Evolutionary conservation across 257 asterid species (phyloP).

Genomic region (Nicotiana noctiflora): DNA sequence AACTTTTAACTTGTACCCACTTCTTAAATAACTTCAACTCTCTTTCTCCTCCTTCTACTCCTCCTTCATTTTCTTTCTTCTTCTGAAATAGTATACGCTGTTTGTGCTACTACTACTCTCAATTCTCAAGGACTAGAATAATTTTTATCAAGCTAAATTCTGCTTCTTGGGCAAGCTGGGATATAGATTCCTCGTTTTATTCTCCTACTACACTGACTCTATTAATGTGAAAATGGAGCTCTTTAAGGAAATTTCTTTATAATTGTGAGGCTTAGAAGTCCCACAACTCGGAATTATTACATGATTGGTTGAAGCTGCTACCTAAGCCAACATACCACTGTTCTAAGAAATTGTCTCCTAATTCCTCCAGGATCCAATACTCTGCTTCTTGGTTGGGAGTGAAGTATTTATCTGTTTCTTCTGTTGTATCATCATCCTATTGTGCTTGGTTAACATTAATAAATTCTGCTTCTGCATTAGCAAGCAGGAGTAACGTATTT

Average conservation of each 20-base stretch:
- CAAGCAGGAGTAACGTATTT: too few relatives aligned
- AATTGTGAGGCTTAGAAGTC: constrained; percentile 35
- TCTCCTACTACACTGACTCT: not conserved
- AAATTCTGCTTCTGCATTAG: too few relatives aligned
- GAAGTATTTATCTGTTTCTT: not conserved
- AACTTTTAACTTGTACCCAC: too few relatives aligned
- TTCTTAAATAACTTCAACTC: too few relatives aligned
- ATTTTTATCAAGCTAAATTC: not conserved
- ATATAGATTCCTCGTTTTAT: not conserved
- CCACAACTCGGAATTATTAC: constrained; percentile 34
- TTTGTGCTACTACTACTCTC: not conserved
- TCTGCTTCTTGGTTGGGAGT: constrained; percentile 20
- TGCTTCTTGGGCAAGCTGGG: not conserved
- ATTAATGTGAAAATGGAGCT: not conserved
- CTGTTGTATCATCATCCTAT: not conserved
- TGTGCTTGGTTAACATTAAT: too few relatives aligned
- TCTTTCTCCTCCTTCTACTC: too few relatives aligned
- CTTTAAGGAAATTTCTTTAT: not conserved
- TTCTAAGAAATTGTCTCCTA: constrained; percentile 22
- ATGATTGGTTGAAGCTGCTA: constrained; percentile 21
- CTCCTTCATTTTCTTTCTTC: too few relatives aligned
- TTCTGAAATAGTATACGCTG: too few relatives aligned
- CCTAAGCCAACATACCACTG: constrained; percentile 40
- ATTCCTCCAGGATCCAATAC: constrained; percentile 18
- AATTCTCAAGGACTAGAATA: not conserved